These are phyloP conservation scores for Oryza nivara DNA, from an alignment of 176 grass and related monocot species.

Conservation along the genomic window DNA sequence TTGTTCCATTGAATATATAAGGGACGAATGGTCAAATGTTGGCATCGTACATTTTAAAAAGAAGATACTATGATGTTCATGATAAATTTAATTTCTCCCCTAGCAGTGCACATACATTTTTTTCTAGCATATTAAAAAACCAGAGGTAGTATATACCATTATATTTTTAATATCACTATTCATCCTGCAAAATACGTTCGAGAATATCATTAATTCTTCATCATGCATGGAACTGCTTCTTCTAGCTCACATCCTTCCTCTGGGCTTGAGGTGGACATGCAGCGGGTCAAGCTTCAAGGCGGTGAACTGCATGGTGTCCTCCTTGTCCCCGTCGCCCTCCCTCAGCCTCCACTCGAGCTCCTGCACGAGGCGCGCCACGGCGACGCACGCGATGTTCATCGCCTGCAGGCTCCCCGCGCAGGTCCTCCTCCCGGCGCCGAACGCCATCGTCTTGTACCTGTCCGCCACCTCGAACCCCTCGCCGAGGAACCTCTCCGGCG, in stretches of 20 bases:
- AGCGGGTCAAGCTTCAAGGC: constrained; percentile 62
- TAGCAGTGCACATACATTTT: too few relatives aligned
- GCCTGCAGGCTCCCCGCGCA: constrained; percentile 77
- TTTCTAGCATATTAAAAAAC: too few relatives aligned
- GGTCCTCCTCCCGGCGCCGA: constrained; percentile 69
- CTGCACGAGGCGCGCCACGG: constrained; percentile 67
- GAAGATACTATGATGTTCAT: too few relatives aligned
- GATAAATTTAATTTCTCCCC: too few relatives aligned
- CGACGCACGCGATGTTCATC: constrained; percentile 48
- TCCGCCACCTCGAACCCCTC: constrained; percentile 43
- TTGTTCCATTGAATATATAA: too few relatives aligned
- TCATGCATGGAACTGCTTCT: not conserved
- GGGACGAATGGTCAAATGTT: too few relatives aligned
- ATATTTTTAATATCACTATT: too few relatives aligned
- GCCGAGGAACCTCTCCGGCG: constrained; percentile 75
- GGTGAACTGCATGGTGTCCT: constrained; percentile 68
- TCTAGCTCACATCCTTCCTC: constrained; percentile 12
- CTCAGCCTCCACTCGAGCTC: constrained; percentile 67
- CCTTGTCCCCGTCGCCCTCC: constrained; percentile 65
- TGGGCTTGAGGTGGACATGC: constrained; percentile 56
- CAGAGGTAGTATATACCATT: too few relatives aligned
- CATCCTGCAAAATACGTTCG: too few relatives aligned
- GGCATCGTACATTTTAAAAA: too few relatives aligned
- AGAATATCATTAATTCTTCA: too few relatives aligned
- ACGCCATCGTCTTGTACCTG: constrained; percentile 75